Conservation (phyloP, 192 early-diverging fungal species). For the Dispira simplex region DNA sequence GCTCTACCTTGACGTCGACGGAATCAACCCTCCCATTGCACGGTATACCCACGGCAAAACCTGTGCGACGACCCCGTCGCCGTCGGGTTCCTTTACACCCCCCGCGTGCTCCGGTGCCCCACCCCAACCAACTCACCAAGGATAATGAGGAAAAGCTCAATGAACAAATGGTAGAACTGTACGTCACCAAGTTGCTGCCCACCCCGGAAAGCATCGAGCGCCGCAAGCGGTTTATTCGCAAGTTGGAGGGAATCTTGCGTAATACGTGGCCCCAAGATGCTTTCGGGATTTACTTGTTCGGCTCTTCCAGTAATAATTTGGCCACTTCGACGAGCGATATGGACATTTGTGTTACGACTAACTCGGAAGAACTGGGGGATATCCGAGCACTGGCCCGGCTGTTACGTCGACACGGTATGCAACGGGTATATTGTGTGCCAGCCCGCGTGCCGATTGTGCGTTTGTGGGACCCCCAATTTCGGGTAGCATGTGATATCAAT, state of each 20-base stretch:
- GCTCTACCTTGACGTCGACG: neutral
- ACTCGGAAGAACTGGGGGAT: conserved; percentile 56
- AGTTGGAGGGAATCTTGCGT: conserved; percentile 65
- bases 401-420: conserved; percentile 74
- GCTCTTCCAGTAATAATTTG: conserved; percentile 81
- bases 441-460: conserved; percentile 93
- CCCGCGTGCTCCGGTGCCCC: neutral
- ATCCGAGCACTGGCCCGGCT: conserved; percentile 56
- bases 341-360: conserved; percentile 83
- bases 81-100: neutral
- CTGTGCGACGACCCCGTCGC: neutral
- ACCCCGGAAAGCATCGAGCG: conserved; percentile 47
- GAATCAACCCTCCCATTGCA: neutral
- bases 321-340: conserved; percentile 76
- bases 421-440: conserved; percentile 56
- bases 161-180: conserved; percentile 41
- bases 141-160: conserved; percentile 29
- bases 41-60: neutral
- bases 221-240: conserved; percentile 51
- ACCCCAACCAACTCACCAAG: conserved; percentile 15
- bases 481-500: conserved; percentile 84
- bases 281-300: conserved; percentile 75
- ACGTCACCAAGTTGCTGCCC: conserved; percentile 38
- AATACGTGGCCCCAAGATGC: conserved; percentile 67
- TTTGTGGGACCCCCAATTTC: conserved; percentile 76